phyloP scores from a whole-genome alignment of 305 asterid species.

The Salvia sclarea region DNA sequence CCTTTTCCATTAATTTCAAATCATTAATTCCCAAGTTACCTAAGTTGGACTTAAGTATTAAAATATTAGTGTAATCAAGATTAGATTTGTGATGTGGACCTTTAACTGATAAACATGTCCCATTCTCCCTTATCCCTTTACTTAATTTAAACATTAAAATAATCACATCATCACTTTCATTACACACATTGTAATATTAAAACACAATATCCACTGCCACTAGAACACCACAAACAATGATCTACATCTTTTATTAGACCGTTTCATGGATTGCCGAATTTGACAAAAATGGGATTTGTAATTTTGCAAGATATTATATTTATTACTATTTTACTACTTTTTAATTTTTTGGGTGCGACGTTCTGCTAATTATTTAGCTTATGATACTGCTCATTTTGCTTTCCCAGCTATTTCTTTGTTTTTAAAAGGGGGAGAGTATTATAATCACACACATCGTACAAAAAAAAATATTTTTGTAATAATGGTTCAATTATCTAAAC shows the following conservation, averaged over 20 bases:
- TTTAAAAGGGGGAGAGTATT: not conserved
- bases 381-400: not conserved
- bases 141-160: not conserved
- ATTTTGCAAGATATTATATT: not conserved
- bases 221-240: not conserved
- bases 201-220: not conserved
- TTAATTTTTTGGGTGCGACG: not conserved
- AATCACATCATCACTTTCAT: slow-evolving; percentile 12
- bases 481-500: not conserved
- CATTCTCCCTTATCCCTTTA: slow-evolving; percentile 31
- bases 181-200: not conserved
- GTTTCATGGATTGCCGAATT: not conserved
- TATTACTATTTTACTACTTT: too few species aligned
- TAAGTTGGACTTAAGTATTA: slow-evolving; percentile 32
- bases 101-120: slow-evolving; percentile 34
- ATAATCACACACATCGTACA: not conserved
- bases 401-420: not conserved
- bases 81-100: slow-evolving; percentile 37
- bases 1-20: slow-evolving; percentile 2
- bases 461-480: not conserved
- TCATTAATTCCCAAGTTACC: slow-evolving; percentile 21
- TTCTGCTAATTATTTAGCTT: not conserved
- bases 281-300: not conserved
- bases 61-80: not conserved
- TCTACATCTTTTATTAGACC: not conserved